Evolutionary conservation across 2,329 filamentous ascomycete genomes (phyloP), one percentile per base, ranked within the genome.

Genomic region (Botrytis pseudocinerea): DNA sequence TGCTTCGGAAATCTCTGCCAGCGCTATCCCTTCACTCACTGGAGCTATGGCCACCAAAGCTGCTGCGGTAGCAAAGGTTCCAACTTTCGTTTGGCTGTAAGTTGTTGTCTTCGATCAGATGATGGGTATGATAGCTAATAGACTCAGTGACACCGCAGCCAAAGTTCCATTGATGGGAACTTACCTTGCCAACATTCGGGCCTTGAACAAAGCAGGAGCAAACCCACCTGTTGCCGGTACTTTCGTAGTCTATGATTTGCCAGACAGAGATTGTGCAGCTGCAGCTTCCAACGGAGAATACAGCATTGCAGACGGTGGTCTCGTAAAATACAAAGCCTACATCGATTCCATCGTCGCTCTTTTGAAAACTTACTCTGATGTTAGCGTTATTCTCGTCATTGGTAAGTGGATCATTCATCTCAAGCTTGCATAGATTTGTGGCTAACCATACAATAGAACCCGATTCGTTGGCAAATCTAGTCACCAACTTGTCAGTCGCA

Each of bases 201-300:
- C 81, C 54, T 78, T 84, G 76, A 87, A 88, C 73, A 81, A 80
- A 40, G 84, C 83, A 40, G 85, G 85, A n/a, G 84, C 84, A 12
- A 84, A 80, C 69, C 83, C 84, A 48, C 82, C 83, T 5, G 78
- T 85, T 73, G 83, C 85, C 28, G 85, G 84, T 28, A 84, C 83
- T 2, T 86, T 90, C 70, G 89, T 91, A 71, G 87, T 91, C 71
- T 91, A 91, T 80, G 86, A 91, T 79, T 82, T 91, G 20, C 89
- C 89, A 62, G 88, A 90, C 77, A 87, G 89, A 79, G 89, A 91
- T 79, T 91, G 89, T 78, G 86, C 89, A 22, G 89, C 89, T 68
- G 83, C 87, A 77, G 88, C 89, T 22, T 90, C 88, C 75, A 90
- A 90, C 78, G 89, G 89, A 74, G 89, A 91, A 80, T 85, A 88